Evolutionary conservation across 2,329 filamentous ascomycete genomes (phyloP), one percentile per base, ranked within the genome.

Genomic region (Fusarium kyushuense): DNA sequence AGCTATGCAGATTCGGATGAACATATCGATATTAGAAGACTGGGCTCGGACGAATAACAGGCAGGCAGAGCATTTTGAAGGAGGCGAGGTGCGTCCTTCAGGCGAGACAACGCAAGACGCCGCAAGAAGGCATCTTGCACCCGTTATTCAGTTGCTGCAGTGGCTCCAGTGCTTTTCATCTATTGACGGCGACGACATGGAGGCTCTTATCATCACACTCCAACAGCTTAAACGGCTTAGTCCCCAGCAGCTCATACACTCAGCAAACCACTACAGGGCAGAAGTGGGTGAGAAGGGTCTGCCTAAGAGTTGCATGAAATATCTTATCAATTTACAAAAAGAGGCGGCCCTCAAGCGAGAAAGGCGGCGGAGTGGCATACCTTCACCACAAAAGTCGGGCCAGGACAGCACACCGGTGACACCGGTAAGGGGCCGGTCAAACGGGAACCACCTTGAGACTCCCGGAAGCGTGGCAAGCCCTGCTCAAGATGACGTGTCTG

Each of bases 1-100:
- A 79, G 96, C 96, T 5, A 99, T 99, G 96, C 96, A 99, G 78
- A 98, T 99, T 72, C 92, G 96, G 70, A 98, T 99, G 94, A 99
- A 99, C 77, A 89, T 99, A 9, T 98, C 96, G 1, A 91, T 90
- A 10, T 83, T 99, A 21, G 96, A 99, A 78, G 96, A 99, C 76
- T 99, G 96, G 96, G 95, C 96, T 2, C 87, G 95, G 30, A 86
- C 88, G 17, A 99, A 99, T 79, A 98, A 97, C 77, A 89, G 96
- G 29, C 91, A 96, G 71, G 94, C 96, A 2, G 96, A 98, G 76
- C 95, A 98, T 79, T 98, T 93, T 77, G 95, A 99, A 78, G 91
- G 94, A 72, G 95, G 95, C 19, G 94, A 95, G 54, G 94, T 93
- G 79, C 91, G 87, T 19, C 89, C 92, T 9, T 92, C 90, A 1